Evolutionary conservation across 495 filamentous ascomycete genomes (phyloP), one percentile per base, ranked within the genome.

Genomic region (Neurospora discreta): DNA sequence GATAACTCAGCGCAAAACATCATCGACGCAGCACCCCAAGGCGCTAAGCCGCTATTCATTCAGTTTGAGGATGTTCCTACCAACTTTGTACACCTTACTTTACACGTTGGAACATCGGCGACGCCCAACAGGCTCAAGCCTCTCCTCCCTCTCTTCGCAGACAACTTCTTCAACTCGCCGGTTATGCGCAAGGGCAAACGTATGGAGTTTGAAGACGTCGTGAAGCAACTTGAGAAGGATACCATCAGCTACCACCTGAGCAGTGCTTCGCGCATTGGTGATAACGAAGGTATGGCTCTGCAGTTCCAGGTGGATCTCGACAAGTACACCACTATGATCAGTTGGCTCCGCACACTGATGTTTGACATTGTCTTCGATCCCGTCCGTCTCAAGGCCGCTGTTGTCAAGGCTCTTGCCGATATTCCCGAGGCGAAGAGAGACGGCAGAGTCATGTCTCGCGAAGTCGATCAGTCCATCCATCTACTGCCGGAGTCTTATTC

Each of bases 51-150:
- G 2, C 84, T 97, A 3, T 99, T 97, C 80, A 86, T 99, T n/a
- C 96, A 99, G 81, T 99, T 95, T 75, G 95, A 99, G 82, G 88
- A 97, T 75, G 91, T 97, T 40, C 88, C 89, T 40, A 94, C 92
- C 60, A 95, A 91, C 75, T 99, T 99, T 77, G 93, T 97, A 58
- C 89, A 92, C 72, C 81, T 98, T 15, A 89, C 86, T 10, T 79
- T 97, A 20, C 85, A 97, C 46, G 79, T 98, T 42, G 92, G 92
- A 67, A 95, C 93, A 2, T 88, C 88, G 18, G 82, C 88, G 26
- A 84, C 97, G 0, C 91, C 93, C 0, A 84, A 90, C 5, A 85
- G 92, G 71, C 85, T 91, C 69, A 92, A 93, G 78, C 96, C 95
- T 11, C 83, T 99, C 13, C 81, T 98, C 16, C 84, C 91, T 1